Conservation (phyloP, 2,329 filamentous ascomycete genomes). For the Fusarium decemcellulare region DNA sequence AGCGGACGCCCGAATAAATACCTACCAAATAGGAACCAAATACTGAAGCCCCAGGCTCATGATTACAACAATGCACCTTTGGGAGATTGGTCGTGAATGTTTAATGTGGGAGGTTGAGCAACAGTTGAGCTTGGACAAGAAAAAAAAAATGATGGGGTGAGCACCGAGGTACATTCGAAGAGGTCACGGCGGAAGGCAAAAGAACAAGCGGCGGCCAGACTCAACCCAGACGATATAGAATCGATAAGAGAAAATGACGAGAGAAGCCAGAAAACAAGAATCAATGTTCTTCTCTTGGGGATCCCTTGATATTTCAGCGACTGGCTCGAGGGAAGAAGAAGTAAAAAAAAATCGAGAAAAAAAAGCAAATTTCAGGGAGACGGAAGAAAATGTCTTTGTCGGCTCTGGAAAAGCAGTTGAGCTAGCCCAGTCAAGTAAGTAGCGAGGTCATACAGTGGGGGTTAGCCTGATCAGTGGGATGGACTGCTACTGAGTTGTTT, state of each 20-base stretch:
- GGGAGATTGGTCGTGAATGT: background rate
- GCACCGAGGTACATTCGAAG: slow-evolving; percentile 15
- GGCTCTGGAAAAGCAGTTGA: slow-evolving; percentile 12
- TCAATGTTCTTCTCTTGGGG: slow-evolving; percentile 6
- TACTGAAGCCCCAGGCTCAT: slow-evolving; percentile 35
- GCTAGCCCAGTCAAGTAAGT: slow-evolving; percentile 33
- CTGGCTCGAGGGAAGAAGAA: slow-evolving; percentile 1
- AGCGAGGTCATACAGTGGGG: slow-evolving; percentile 14
- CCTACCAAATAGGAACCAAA: slow-evolving; percentile 51
- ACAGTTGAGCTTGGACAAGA: background rate
- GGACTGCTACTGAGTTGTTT: slow-evolving; percentile 36
- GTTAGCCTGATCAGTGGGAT: background rate
- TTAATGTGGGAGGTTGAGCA: slow-evolving; percentile 2
- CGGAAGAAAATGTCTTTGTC: slow-evolving; percentile 31
- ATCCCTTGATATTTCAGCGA: slow-evolving; percentile 13
- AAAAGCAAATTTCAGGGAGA: slow-evolving; percentile 1
- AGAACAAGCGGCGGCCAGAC: slow-evolving; percentile 10
- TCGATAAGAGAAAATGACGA: slow-evolving; percentile 5
- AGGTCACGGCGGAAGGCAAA: slow-evolving; percentile 20
- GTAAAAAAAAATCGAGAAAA: slow-evolving; percentile 3
- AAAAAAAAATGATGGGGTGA: slow-evolving; percentile 10
- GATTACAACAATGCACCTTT: slow-evolving; percentile 22
- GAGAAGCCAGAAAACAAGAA: background rate
- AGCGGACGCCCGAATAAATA: slow-evolving; percentile 67
- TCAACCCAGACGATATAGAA: slow-evolving; percentile 13